Percentiles rank a stretch among this genome's conserved stretches.
These are phyloP conservation scores for Lippia alba DNA, from an alignment of 305 asterid species.

Conservation along the genomic window DNA sequence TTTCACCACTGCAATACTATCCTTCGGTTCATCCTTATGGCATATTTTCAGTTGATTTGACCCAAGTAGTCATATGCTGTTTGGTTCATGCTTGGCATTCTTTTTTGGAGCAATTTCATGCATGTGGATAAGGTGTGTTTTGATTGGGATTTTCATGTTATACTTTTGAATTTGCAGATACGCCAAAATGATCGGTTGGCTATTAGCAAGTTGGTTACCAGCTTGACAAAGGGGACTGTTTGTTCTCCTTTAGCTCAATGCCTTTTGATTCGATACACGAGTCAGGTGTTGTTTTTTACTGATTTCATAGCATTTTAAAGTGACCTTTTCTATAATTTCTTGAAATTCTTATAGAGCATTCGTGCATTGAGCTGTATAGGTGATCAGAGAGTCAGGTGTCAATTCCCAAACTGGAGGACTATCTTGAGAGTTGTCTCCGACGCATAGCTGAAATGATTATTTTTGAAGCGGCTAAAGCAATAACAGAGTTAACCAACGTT, in stretches of 20 bases:
- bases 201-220: constrained; percentile 82
- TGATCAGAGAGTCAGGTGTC: constrained; percentile 71
- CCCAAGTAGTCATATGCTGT: constrained; percentile 6
- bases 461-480: constrained; percentile 90
- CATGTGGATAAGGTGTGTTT: too few species aligned
- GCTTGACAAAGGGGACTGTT: constrained; percentile 81
- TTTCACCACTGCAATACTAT: background rate
- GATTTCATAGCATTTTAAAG: constrained; percentile 18
- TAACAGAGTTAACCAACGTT: constrained; percentile 74
- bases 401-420: constrained; percentile 75
- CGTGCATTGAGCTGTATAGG: constrained; percentile 48
- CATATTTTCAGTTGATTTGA: background rate
- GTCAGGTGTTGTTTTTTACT: constrained; percentile 57
- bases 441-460: constrained; percentile 90
- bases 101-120: too few species aligned
- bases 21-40: background rate
- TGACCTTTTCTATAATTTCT: too few species aligned
- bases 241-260: constrained; percentile 92
- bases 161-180: constrained; percentile 54
- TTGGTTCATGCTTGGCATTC: too few species aligned
- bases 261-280: constrained; percentile 81
- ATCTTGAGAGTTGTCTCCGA: constrained; percentile 82
- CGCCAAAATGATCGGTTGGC: constrained; percentile 88
- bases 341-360: constrained; percentile 19
- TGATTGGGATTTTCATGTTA: constrained; percentile 27